Conservation (phyloP, 139 green algal genomes). For the Coccomyxa sp. region DNA sequence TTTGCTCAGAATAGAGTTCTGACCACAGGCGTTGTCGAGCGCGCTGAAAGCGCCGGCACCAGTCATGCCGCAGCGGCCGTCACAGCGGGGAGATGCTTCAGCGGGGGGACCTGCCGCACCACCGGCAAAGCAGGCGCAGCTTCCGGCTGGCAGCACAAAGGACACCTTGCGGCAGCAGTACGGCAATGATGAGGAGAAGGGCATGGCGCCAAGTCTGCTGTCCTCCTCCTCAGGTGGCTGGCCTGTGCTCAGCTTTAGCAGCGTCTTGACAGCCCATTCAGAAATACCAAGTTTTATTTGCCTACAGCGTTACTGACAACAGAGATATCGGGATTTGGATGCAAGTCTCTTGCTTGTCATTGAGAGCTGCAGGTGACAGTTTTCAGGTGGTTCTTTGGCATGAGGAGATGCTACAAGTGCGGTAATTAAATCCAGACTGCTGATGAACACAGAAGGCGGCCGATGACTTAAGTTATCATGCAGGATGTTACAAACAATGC, state of each 20-base stretch:
- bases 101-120: too few relatives aligned
- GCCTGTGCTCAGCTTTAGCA: neutral
- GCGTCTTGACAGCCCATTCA: neutral
- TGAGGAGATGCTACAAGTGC: too few relatives aligned
- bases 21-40: neutral
- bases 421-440: too few relatives aligned
- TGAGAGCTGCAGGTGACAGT: too few relatives aligned
- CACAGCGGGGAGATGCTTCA: neutral
- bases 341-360: too few relatives aligned
- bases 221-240: neutral
- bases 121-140: neutral
- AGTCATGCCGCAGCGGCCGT: neutral
- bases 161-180: neutral
- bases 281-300: too few relatives aligned
- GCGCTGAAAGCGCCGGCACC: neutral
- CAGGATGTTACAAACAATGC: too few relatives aligned
- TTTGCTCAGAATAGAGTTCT: neutral
- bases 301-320: neutral
- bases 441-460: too few relatives aligned
- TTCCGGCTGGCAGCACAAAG: neutral
- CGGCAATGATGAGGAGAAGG: neutral
- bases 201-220: neutral
- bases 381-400: too few relatives aligned
- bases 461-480: too few relatives aligned
- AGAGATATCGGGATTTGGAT: neutral